Conservation (phyloP, 176 grass and related monocot species). For the Aegilops longissima region DNA sequence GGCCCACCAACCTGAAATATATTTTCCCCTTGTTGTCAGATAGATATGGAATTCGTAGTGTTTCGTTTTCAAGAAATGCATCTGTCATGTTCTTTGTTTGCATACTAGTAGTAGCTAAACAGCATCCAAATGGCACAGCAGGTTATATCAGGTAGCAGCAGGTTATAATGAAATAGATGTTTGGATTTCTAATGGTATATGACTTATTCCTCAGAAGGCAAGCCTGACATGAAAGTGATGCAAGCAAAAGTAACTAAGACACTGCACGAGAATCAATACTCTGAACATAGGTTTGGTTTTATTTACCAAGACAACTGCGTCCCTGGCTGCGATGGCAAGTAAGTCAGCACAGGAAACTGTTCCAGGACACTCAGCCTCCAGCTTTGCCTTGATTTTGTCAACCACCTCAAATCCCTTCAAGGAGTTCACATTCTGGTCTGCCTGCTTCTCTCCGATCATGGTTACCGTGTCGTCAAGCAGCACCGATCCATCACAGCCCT, state of each 20-base stretch:
- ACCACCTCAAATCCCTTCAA: conserved; percentile 90
- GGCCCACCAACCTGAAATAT: conserved; percentile 74
- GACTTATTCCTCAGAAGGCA: background rate
- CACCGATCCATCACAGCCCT: conserved; percentile 96
- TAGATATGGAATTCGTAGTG: background rate
- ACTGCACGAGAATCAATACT: background rate
- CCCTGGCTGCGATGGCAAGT: conserved; percentile 88
- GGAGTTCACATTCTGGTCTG: conserved; percentile 80
- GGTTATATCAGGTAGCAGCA: background rate
- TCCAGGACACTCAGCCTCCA: conserved; percentile 85
- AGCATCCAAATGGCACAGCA: background rate
- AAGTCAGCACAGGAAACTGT: conserved; percentile 89
- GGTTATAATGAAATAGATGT: background rate
- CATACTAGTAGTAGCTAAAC: background rate
- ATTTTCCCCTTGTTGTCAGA: background rate
- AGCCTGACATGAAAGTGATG: background rate
- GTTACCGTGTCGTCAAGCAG: conserved; percentile 78
- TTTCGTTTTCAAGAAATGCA: background rate
- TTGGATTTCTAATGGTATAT: background rate
- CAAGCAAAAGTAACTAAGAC: background rate
- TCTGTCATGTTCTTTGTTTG: background rate
- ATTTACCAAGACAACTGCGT: conserved; percentile 69
- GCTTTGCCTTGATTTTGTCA: conserved; percentile 85
- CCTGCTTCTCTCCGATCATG: conserved; percentile 80
- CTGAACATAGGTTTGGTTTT: background rate